Base-by-base conservation (phyloP, 2,329 filamentous ascomycete species). In the Penicillium sp. region DNA sequence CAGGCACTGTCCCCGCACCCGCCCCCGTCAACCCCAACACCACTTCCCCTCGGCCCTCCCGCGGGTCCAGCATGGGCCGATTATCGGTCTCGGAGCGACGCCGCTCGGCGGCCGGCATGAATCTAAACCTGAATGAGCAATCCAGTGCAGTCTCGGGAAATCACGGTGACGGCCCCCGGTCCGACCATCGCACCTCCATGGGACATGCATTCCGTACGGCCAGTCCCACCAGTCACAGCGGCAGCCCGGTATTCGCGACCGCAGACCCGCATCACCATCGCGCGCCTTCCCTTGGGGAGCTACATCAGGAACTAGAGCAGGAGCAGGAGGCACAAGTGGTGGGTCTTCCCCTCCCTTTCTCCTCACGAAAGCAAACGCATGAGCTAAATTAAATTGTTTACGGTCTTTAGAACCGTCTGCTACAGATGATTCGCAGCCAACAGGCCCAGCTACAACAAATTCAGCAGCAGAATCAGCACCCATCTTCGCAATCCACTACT, bases 1-100 rank as follows among this genome's bases (percentile, higher is more conserved):
- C 80, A 25, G 45, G 39, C n/a, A 51, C 35, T n/a, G n/a, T n/a
- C n/a, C n/a, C n/a, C 77, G 83, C 20, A 81, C 84, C 34, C 78
- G 83, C 21, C 80, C 84, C 27, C 86, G 60, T 36, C 23, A 50
- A 50, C 31, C 38, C 37, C 9, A 53, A 39, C 34, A 86, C 44
- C 14, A 47, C 37, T 51, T 77, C 78, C 8, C 57, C 60, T 36
- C 63, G 67, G 31, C 59, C 63, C 4, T 68, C 69, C 14, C 58
- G 54, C 15, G 54, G 51, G 40, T 65, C 63, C 25, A 64, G 39
- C 63, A 59, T 47, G 56, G 58, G 48, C 32, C 63, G 61, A 35
- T 53, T 60, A 33, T 64, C 69, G 36, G 57, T 63, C 15, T 63
- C 63, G 14, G 69, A 72, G 39, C 63, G 69, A 21, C 66, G 69